phyloP scores from a whole-genome alignment of 176 grass and related monocot genomes.

The Hsuehochloa calcarea region DNA sequence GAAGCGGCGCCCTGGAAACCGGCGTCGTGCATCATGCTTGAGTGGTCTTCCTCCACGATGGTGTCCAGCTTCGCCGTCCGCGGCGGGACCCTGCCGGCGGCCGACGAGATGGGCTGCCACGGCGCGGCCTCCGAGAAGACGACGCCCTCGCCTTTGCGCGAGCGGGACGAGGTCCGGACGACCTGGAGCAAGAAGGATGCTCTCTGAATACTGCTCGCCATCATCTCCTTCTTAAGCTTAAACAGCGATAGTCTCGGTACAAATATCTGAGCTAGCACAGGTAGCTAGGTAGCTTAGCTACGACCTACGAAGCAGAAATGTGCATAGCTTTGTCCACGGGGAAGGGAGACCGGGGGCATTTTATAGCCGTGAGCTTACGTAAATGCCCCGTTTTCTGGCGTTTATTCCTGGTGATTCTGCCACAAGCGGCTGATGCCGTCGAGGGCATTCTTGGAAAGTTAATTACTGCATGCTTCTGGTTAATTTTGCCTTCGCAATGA shows the following conservation, averaged over 20 bases:
- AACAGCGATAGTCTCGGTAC: not conserved
- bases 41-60: constrained; percentile 50
- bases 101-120: constrained; percentile 25
- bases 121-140: constrained; percentile 39
- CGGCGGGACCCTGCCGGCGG: not conserved
- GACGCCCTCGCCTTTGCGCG: constrained; percentile 38
- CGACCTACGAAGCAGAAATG: not conserved
- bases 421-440: not conserved
- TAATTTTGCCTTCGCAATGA: not conserved
- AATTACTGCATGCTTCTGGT: not conserved
- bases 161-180: constrained; percentile 33
- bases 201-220: constrained; percentile 32
- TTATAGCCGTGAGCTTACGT: constrained; percentile 20
- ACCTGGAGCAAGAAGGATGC: constrained; percentile 40
- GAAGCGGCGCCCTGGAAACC: not conserved
- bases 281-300: not conserved
- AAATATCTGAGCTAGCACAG: not conserved
- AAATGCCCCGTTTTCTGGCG: not conserved
- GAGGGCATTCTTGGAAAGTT: not conserved
- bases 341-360: not conserved
- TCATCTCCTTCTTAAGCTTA: not conserved
- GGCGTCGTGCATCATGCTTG: not conserved
- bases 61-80: constrained; percentile 37
- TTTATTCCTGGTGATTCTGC: not conserved
- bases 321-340: not conserved